phyloP scores from a whole-genome alignment of 305 asterid species.

The Fraxinus xanthoxyloides region DNA sequence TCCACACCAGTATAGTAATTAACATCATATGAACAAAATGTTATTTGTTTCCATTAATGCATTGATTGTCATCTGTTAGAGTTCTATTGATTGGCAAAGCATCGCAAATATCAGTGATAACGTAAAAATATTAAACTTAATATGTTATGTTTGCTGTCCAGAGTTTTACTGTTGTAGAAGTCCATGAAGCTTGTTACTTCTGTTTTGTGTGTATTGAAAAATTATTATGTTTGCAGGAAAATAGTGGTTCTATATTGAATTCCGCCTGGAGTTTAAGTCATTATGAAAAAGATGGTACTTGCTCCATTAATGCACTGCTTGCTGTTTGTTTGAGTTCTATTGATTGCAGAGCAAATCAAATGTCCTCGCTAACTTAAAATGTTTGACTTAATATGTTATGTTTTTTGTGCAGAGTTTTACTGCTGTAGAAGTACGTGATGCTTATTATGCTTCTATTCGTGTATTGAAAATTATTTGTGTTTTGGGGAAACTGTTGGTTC shows the following conservation, averaged over 20 bases:
- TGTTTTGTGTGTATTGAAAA: background rate
- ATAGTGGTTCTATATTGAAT: background rate
- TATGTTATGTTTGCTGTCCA: background rate
- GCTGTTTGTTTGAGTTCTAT: background rate
- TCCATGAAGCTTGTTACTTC: background rate
- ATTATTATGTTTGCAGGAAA: background rate
- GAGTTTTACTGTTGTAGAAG: background rate
- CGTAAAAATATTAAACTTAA: background rate
- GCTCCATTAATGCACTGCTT: background rate
- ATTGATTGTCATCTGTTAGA: background rate
- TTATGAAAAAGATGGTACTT: background rate
- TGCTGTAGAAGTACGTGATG: background rate
- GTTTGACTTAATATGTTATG: background rate
- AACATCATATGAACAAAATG: background rate
- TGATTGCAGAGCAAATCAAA: constrained; percentile 7
- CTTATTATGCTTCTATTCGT: background rate
- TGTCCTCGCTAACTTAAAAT: background rate
- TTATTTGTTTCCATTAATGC: background rate
- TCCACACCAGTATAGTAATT: background rate
- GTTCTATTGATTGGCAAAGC: constrained; percentile 13
- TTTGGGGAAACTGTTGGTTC: background rate
- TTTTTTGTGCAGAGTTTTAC: background rate
- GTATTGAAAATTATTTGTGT: background rate
- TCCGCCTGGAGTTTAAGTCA: background rate
- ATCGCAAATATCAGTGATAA: background rate